These are phyloP conservation scores for Ogataea siamensis DNA, from an alignment of 805 yeast species.

Conservation along the genomic window DNA sequence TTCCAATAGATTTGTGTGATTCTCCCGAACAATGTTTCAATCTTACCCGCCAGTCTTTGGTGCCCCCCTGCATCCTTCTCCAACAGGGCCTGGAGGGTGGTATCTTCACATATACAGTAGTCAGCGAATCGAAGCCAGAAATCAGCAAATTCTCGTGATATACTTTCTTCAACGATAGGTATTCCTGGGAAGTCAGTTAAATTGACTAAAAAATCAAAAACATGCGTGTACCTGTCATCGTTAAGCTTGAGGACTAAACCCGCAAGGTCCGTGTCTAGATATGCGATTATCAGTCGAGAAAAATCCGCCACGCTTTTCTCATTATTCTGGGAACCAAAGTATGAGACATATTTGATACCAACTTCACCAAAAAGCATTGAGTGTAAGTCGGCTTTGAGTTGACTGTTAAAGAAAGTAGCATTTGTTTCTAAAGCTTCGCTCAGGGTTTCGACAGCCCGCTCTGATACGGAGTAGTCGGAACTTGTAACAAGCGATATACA, in stretches of 20 bases:
- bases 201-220: constrained; percentile 48
- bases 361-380: constrained; percentile 44
- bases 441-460: constrained; percentile 34
- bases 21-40: constrained; percentile 42
- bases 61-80: constrained; percentile 34
- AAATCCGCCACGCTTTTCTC: constrained; percentile 41
- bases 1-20: constrained; percentile 66
- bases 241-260: constrained; percentile 40
- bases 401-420: constrained; percentile 38
- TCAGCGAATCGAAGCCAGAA: constrained; percentile 73
- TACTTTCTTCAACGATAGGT: constrained; percentile 58
- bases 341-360: constrained; percentile 41
- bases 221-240: constrained; percentile 36
- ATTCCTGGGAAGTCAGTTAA: constrained; percentile 55
- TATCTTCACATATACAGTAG: constrained; percentile 48
- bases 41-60: constrained; percentile 31
- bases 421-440: constrained; percentile 47
- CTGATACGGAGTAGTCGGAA: constrained; percentile 13
- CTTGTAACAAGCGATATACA: constrained; percentile 22
- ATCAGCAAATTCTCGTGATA: constrained; percentile 53
- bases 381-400: constrained; percentile 32
- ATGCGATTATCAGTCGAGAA: constrained; percentile 44
- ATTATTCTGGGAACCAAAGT: constrained; percentile 32
- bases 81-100: constrained; percentile 32
- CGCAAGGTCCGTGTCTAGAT: constrained; percentile 46